A percentile compares a stretch with the other conserved stretches of the same genome.
phyloP scores from a whole-genome alignment of 495 filamentous ascomycete genomes.

The Aspergillus hancockii region DNA sequence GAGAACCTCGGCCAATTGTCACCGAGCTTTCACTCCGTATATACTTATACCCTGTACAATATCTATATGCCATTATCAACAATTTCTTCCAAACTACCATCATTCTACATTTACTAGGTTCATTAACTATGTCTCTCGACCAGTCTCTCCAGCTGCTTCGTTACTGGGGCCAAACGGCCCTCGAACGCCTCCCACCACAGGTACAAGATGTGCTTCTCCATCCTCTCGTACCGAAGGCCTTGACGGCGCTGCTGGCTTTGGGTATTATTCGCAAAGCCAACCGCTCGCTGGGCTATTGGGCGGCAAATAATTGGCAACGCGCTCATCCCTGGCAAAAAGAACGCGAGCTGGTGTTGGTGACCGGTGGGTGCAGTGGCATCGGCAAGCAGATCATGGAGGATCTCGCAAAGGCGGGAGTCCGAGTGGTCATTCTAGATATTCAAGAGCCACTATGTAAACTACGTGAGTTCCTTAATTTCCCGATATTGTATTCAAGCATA shows the following conservation, averaged over 20 bases:
- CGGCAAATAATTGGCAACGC: constrained; percentile 51
- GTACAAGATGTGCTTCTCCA: constrained; percentile 30
- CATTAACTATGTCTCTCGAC: constrained; percentile 25
- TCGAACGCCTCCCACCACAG: constrained; percentile 30
- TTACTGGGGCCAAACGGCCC: constrained; percentile 31
- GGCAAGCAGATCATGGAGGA: constrained; percentile 51
- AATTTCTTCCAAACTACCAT: background rate
- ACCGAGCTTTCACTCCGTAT: background rate
- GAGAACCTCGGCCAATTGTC: constrained; percentile 11
- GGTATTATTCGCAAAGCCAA: constrained; percentile 44
- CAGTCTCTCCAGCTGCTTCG: constrained; percentile 26
- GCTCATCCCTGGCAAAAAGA: constrained; percentile 42
- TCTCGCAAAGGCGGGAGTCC: constrained; percentile 47
- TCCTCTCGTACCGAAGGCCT: constrained; percentile 32
- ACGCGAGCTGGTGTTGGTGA: constrained; percentile 58
- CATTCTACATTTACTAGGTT: background rate
- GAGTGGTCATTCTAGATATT: constrained; percentile 54
- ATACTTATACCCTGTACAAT: background rate
- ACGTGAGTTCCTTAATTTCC: constrained; percentile 17
- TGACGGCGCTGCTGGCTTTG: constrained; percentile 33
- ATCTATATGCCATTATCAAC: background rate
- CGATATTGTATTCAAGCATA: background rate
- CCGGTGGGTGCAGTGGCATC: constrained; percentile 60
- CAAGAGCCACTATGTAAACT: constrained; percentile 35
- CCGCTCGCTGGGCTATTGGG: constrained; percentile 38